Base-by-base conservation (phyloP, 1,284 basidiomycete species). In the Pascua sp. region DNA sequence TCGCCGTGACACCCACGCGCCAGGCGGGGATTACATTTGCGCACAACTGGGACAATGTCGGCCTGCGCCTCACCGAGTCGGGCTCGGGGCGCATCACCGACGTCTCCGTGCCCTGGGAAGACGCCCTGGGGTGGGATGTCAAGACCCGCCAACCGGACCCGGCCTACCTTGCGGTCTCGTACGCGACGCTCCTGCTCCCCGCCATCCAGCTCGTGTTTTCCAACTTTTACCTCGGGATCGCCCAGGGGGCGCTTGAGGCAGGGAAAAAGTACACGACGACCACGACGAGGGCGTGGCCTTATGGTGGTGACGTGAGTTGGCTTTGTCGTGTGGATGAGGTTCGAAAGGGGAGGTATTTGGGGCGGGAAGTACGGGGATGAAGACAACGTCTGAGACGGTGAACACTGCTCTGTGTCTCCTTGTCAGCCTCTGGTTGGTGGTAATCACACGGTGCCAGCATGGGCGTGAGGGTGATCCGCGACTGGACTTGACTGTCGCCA, bases 1-100 rank as follows among this genome's bases (percentile, higher is more conserved):
- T 75, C 56, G 72, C 69, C 1, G 55, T 68, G 18, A 70, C 69
- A 9, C 55, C 55, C 10, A 61, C 66, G 60, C 50, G 67, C 61
- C 65, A 70, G 66, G 49, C 66, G 59, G 59, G 72, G 11, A 72
- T 76, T 64, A 56, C 53, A 11, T 76, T 72, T 48, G 68, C 69
- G 10, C 70, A 73, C 53, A 70, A 76, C 55, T 76, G 73, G 73
- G 71, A 73, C 60, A 71, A 68, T 5, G 61, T 76, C n/a, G 73
- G 73, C n/a, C 68, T 73, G 65, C 65, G 72, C 16, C 70, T 67
- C 38, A 72, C 73, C 0, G 68, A 71, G 53, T 59, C 56, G 12
- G 73, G 73, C 32, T 65, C 66, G 10, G 67, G 73, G 45, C 59
- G 53, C n/a, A 67, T 76, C 50, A 52, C 53, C 11, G 57, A 72